Evolutionary conservation across 176 grass and related monocot genomes (phyloP).

Genomic region (Lolium multiflorum): DNA sequence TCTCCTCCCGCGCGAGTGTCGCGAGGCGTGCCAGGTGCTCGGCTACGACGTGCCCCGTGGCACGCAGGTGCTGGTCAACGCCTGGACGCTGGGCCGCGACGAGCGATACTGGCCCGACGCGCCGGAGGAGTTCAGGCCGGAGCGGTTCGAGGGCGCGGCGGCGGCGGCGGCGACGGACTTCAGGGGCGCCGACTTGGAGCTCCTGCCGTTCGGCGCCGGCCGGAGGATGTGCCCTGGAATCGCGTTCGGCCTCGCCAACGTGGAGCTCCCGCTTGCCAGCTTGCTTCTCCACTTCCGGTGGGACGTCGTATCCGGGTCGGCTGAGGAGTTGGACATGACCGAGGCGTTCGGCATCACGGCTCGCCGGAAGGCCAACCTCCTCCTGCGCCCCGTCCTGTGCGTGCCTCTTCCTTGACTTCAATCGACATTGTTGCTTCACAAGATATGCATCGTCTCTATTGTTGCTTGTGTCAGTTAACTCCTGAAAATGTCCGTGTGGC

Average conservation of each 20-base stretch:
- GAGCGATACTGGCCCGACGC: too few relatives aligned
- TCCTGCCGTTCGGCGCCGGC: slow-evolving; percentile 52
- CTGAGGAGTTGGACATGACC: neutral
- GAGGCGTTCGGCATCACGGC: neutral
- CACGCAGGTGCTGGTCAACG: too few relatives aligned
- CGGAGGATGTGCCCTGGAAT: slow-evolving; percentile 57
- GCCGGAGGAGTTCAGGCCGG: too few relatives aligned
- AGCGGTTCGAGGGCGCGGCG: too few relatives aligned
- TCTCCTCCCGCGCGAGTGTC: too few relatives aligned
- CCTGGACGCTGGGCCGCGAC: too few relatives aligned
- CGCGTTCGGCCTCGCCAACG: slow-evolving; percentile 45
- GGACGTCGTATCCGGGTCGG: neutral
- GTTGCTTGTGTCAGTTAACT: too few relatives aligned
- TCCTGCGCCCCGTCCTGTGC: neutral
- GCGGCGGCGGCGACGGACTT: neutral
- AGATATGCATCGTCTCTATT: neutral
- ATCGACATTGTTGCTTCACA: neutral
- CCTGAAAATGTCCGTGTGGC: too few relatives aligned
- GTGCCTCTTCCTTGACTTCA: neutral
- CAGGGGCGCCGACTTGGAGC: slow-evolving; percentile 46
- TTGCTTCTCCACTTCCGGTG: slow-evolving; percentile 57
- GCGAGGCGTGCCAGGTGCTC: too few relatives aligned
- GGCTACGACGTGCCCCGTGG: too few relatives aligned
- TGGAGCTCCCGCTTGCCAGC: slow-evolving; percentile 50
- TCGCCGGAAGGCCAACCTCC: neutral